Evolutionary conservation across 331 rosid genomes (phyloP).

Genomic region (Dryas integrifolia): DNA sequence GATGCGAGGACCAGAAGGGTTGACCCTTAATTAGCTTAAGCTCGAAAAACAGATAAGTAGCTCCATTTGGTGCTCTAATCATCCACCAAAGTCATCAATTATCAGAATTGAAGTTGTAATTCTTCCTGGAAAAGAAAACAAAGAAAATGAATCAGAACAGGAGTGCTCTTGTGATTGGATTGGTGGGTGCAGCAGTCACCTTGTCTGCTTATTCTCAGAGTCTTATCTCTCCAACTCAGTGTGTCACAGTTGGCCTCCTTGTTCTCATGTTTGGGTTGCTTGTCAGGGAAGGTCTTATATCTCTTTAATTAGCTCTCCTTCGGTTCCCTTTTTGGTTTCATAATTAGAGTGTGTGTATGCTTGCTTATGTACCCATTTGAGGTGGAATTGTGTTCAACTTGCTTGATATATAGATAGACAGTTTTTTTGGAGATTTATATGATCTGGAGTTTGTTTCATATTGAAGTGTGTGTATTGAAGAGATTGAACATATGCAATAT

Average conservation of each 20-base stretch:
- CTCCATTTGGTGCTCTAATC: not conserved
- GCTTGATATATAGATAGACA: not conserved
- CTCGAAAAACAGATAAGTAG: slow-evolving; percentile 8
- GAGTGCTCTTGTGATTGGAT: slow-evolving; percentile 55
- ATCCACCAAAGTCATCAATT: not conserved
- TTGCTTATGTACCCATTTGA: not conserved
- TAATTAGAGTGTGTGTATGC: not conserved
- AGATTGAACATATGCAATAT: too few relatives aligned
- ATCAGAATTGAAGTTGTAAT: too few relatives aligned
- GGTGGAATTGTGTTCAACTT: not conserved
- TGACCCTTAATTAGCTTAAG: slow-evolving; percentile 21
- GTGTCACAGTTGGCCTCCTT: slow-evolving; percentile 63
- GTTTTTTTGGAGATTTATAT: not conserved
- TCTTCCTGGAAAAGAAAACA: too few relatives aligned
- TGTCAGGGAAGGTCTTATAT: slow-evolving; percentile 68
- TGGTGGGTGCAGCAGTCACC: slow-evolving; percentile 66
- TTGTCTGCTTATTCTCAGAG: slow-evolving; percentile 66
- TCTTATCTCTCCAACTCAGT: slow-evolving; percentile 49
- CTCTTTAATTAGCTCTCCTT: slow-evolving; percentile 27
- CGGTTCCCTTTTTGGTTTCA: not conserved
- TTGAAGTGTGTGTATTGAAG: too few relatives aligned
- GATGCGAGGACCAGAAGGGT: slow-evolving; percentile 6
- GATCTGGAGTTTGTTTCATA: too few relatives aligned
- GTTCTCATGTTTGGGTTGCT: slow-evolving; percentile 72
- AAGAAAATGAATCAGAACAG: slow-evolving; percentile 50